phyloP scores from a whole-genome alignment of 768 basidiomycete species.

The Postia placenta region DNA sequence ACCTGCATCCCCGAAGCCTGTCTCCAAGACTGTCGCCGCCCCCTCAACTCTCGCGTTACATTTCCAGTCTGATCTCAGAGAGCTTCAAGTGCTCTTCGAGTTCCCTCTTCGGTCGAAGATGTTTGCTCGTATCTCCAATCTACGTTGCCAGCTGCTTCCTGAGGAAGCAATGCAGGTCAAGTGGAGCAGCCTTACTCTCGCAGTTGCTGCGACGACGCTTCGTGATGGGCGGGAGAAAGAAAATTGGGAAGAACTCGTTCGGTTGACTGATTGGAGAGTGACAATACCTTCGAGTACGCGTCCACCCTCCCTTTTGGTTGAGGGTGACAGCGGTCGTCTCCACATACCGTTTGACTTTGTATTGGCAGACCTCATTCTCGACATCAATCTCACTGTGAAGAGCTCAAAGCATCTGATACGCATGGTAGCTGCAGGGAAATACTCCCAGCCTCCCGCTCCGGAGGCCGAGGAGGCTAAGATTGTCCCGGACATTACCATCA shows the following conservation, averaged over 20 bases:
- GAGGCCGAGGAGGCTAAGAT: slow-evolving; percentile 66
- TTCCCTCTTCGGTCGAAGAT: slow-evolving; percentile 43
- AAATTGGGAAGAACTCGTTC: slow-evolving; percentile 72
- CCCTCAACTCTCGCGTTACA: slow-evolving; percentile 12
- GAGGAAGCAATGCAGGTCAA: slow-evolving; percentile 24
- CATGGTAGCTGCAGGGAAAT: slow-evolving; percentile 47
- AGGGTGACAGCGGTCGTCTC: slow-evolving; percentile 62
- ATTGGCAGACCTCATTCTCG: slow-evolving; percentile 70
- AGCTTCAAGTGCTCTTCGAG: slow-evolving; percentile 40
- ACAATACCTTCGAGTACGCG: slow-evolving; percentile 27
- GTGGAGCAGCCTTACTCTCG: slow-evolving; percentile 41
- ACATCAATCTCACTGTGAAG: slow-evolving; percentile 64
- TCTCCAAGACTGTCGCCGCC: slow-evolving; percentile 6
- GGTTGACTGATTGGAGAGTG: slow-evolving; percentile 48
- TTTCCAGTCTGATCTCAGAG: slow-evolving; percentile 31
- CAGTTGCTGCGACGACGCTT: slow-evolving; percentile 46
- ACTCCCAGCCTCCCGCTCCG: slow-evolving; percentile 53
- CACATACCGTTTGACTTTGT: slow-evolving; percentile 77
- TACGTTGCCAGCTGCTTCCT: slow-evolving; percentile 14
- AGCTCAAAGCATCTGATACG: slow-evolving; percentile 60
- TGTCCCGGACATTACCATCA: slow-evolving; percentile 57
- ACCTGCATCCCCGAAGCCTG: slow-evolving; percentile 15
- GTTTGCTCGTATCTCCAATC: slow-evolving; percentile 29
- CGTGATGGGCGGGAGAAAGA: slow-evolving; percentile 31
- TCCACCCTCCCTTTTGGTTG: slow-evolving; percentile 39